These are phyloP conservation scores for Vitis rotundifolia DNA, from an alignment of 164 flowering plant species.

Conservation along the genomic window DNA sequence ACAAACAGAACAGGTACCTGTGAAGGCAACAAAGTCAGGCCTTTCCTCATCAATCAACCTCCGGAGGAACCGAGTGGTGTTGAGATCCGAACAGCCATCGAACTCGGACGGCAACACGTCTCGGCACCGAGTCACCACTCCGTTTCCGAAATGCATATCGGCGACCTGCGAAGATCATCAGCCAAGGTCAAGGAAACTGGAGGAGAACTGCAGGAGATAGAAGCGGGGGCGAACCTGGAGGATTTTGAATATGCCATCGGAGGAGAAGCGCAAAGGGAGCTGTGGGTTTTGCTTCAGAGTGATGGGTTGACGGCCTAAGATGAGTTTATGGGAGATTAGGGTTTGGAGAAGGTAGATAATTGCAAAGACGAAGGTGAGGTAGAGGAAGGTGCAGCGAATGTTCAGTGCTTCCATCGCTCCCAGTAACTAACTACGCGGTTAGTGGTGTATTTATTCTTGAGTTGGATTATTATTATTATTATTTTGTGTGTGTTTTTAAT, in stretches of 20 bases:
- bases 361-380: constrained; percentile 21
- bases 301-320: constrained; percentile 24
- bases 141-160: constrained; percentile 89
- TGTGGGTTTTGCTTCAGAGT: constrained; percentile 50
- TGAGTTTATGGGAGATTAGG: constrained; percentile 30
- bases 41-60: constrained; percentile 66
- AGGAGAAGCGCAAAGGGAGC: constrained; percentile 73
- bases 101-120: constrained; percentile 64
- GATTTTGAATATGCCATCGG: constrained; percentile 87
- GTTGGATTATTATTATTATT: too few relatives aligned
- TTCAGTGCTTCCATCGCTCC: constrained; percentile 13
- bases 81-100: constrained; percentile 71
- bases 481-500: too few relatives aligned
- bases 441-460: too few relatives aligned
- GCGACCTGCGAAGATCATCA: constrained; percentile 47
- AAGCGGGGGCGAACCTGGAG: constrained; percentile 54
- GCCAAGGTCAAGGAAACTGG: not conserved
- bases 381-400: constrained; percentile 16
- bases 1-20: constrained; percentile 41
- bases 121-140: constrained; percentile 62
- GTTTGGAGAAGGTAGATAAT: constrained; percentile 37
- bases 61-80: constrained; percentile 68
- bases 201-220: not conserved
- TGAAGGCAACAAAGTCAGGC: constrained; percentile 87
- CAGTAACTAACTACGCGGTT: too few relatives aligned